A percentile compares a stretch with the other conserved stretches of the same genome.
These are phyloP conservation scores for Rhypophila decipiens DNA, from an alignment of 495 filamentous ascomycete species.

Conservation along the genomic window DNA sequence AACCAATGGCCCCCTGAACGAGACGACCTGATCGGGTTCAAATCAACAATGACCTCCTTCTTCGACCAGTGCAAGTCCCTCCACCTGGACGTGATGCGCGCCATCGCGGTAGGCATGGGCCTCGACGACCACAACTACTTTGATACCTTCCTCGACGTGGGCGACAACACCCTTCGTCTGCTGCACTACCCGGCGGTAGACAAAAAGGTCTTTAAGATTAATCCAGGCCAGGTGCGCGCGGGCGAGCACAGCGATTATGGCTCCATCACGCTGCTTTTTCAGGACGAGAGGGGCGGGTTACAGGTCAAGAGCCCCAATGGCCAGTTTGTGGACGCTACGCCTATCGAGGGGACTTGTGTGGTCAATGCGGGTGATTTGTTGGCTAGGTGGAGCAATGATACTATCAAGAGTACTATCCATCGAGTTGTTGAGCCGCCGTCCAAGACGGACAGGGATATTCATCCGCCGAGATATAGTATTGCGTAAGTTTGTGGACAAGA, in stretches of 20 bases:
- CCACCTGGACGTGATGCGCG: constrained; percentile 76
- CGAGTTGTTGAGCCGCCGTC: constrained; percentile 79
- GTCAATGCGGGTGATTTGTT: constrained; percentile 89
- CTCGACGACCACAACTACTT: constrained; percentile 68
- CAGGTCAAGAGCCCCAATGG: constrained; percentile 76
- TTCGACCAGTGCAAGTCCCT: constrained; percentile 64
- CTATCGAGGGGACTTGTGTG: constrained; percentile 76
- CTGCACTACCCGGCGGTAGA: constrained; percentile 77
- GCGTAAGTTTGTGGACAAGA: constrained; percentile 40
- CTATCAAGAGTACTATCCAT: constrained; percentile 82
- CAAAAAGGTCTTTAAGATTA: constrained; percentile 61
- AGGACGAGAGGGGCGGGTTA: constrained; percentile 74
- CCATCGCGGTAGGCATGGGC: constrained; percentile 79
- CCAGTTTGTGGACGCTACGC: constrained; percentile 75
- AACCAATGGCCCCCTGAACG: constrained; percentile 76
- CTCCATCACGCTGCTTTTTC: constrained; percentile 81
- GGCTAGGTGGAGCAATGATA: constrained; percentile 85
- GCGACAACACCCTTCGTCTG: constrained; percentile 83
- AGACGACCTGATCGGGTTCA: constrained; percentile 60
- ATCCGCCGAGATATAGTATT: constrained; percentile 63
- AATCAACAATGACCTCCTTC: constrained; percentile 64
- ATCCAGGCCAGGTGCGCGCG: constrained; percentile 70
- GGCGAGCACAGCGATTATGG: constrained; percentile 90
- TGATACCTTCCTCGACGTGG: constrained; percentile 62
- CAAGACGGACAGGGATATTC: constrained; percentile 34